A percentile compares a stretch with the other conserved stretches of the same genome.
Evolutionary conservation across 495 filamentous ascomycete genomes (phyloP).

Genomic region (Chaetomidium leptoderma): DNA sequence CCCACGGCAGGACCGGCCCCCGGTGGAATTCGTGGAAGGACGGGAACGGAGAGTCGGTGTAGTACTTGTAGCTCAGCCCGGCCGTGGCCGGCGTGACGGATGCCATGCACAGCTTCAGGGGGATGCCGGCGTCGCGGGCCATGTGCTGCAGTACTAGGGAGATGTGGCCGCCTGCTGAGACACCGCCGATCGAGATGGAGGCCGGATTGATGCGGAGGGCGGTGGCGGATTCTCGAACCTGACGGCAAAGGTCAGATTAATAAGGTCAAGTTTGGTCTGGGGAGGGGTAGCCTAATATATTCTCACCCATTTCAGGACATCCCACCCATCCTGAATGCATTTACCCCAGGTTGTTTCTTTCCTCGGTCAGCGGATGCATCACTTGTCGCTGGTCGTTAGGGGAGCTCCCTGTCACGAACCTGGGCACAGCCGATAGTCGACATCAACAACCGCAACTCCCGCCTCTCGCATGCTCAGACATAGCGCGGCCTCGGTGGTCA

Average conservation of each 20-base stretch:
- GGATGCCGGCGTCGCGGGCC: slow-evolving; percentile 45
- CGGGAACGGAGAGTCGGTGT: slow-evolving; percentile 43
- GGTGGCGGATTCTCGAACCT: slow-evolving; percentile 28
- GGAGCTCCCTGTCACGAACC: slow-evolving; percentile 17
- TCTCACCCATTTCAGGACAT: slow-evolving; percentile 38
- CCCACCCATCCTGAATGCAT: slow-evolving; percentile 46
- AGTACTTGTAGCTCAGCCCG: slow-evolving; percentile 35
- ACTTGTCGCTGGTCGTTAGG: no score
- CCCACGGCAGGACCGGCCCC: slow-evolving; percentile 48
- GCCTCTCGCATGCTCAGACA: slow-evolving; percentile 46
- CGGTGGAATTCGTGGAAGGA: slow-evolving; percentile 44
- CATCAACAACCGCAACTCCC: slow-evolving; percentile 44
- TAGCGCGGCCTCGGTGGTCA: slow-evolving; percentile 41
- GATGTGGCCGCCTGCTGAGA: slow-evolving; percentile 49
- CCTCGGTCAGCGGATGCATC: background rate
- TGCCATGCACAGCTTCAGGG: slow-evolving; percentile 40
- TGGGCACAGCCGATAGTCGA: slow-evolving; percentile 51
- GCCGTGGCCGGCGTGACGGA: slow-evolving; percentile 43
- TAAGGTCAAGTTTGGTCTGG: background rate
- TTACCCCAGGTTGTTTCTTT: slow-evolving; percentile 45
- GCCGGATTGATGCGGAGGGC: slow-evolving; percentile 41
- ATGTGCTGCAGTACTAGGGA: slow-evolving; percentile 45
- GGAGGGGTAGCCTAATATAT: slow-evolving; percentile 6
- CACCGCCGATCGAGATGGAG: slow-evolving; percentile 47
- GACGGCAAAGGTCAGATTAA: background rate